Base-by-base conservation (phyloP, 2,329 filamentous ascomycete species). In the Xylariomycetidae sp. region DNA sequence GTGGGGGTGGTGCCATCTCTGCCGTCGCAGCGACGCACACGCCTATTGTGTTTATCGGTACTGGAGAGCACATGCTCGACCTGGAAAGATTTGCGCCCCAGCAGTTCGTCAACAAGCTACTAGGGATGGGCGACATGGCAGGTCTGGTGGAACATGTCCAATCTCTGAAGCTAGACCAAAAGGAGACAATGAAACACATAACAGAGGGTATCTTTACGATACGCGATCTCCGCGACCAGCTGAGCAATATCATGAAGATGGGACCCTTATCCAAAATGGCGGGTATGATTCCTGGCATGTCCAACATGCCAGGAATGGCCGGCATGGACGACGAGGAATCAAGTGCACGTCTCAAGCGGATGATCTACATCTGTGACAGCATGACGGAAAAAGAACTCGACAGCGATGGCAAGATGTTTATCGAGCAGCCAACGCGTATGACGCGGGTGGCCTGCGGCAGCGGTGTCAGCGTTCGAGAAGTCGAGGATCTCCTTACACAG, bases 221-320 rank as follows among this genome's bases (percentile, higher is more conserved):
- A 20, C 84, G 92, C 35, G 92, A 98, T 58, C 74, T 98, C 47
- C 80, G 92, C 14, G 92, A 98, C 58, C 94, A 98, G 57, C 79
- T 98, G 10, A 85, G 84, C 38, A 97, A 97, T 54, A 96, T 98
- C 55, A 96, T 97, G 88, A 98, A 98, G 68, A 97, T 98, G 92
- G 92, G 92, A 0, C 92, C 92, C 0, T 67, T 98, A 2, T 94
- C 86, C 13, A 97, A 98, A 60, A 94, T 98, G 78, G 94, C 90
- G 0, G 88, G 89, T 51, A 98, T 98, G 92, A 97, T 98, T 44
- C 92, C 92, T 0, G 92, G 92, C 17, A 83, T 98, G 61, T 84
- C 84, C 48, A 85, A 85, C 54, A 82, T 97, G 74, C 51, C 54
- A 1, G 54, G 54, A 3, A 97, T 96, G 78, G 82, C 87, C 33